Evolutionary conservation across 2,329 filamentous ascomycete species (phyloP), one percentile per base, ranked within the genome.

Genomic region (Xylariaceae sp.): DNA sequence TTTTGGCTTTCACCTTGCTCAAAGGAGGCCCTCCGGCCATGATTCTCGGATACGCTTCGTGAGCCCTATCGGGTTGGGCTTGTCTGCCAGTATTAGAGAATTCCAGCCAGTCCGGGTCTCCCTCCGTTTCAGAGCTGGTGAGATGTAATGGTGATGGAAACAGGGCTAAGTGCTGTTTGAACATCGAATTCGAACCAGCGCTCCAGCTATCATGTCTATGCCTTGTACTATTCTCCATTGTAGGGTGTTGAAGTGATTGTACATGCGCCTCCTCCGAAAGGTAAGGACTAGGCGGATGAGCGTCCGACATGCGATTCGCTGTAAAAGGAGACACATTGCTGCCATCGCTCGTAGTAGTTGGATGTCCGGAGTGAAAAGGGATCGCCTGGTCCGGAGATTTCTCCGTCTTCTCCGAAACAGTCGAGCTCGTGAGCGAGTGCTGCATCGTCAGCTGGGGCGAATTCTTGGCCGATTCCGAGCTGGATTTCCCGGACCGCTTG

Each of bases 401-500:
- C 6, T 62, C 62, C 11, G 44, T 18, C 35, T 11, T 55, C 1
- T 52, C 55, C 5, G 49, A 6, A 10, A 45, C 17, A 9, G 42
- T 11, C 17, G 53, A 11, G 35, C 10, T 18, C 5, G 44, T n/a
- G 11, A 30, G 34, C 8, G 30, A 15, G 10, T 13, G 35, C 13
- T 51, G 49, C 17, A 23, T 51, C 11, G 23, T 30, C 23, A 48
- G 53, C 6, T n/a, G 48, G 54, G 64, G 50, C 15, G 61, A 66
- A 13, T 60, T 54, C 2, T 60, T 64, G 5, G 48, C 23, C 1
- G 65, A 66, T 34, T 63, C 66, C 42, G 67, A 70, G 39, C 65
- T 65, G 37, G 62, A 65, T 54, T 69, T 71, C 11, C 58, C 61
- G 11, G 67, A 78, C 6, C 73, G 72, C 6, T 72, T 72, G 39